These are phyloP conservation scores for Kazachstania taianensis DNA, from an alignment of 805 yeast species.

Conservation along the genomic window DNA sequence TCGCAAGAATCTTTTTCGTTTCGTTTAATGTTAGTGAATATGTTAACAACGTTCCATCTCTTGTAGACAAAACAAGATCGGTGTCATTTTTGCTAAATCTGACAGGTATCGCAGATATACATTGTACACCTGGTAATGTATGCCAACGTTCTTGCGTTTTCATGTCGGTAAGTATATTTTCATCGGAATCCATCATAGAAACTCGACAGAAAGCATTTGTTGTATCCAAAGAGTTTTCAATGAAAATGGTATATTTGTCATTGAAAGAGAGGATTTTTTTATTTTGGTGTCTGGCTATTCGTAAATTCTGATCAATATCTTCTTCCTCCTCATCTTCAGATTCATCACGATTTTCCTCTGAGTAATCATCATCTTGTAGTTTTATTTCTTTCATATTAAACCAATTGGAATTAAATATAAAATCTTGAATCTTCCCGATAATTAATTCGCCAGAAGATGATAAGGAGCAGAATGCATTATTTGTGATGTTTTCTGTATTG, in stretches of 20 bases:
- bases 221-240: slow-evolving; percentile 4
- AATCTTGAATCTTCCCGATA: slow-evolving; percentile 21
- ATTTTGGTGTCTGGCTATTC: slow-evolving; percentile 7
- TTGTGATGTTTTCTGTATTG: slow-evolving; percentile 14
- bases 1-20: slow-evolving; percentile 17
- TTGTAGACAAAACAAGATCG: slow-evolving; percentile 40
- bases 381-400: slow-evolving; percentile 10
- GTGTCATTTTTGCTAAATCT: slow-evolving; percentile 19
- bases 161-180: not conserved
- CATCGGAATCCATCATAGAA: not conserved
- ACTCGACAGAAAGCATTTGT: not conserved
- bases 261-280: slow-evolving; percentile 6
- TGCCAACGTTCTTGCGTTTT: not conserved
- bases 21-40: slow-evolving; percentile 9
- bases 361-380: slow-evolving; percentile 1
- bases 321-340: slow-evolving; percentile 9
- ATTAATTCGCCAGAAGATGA: slow-evolving; percentile 18
- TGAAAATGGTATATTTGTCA: slow-evolving; percentile 1
- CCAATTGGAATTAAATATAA: slow-evolving; percentile 16
- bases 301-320: slow-evolving; percentile 5
- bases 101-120: slow-evolving; percentile 13
- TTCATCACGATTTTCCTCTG: slow-evolving; percentile 3
- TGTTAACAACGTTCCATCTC: slow-evolving; percentile 11
- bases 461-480: slow-evolving; percentile 24
- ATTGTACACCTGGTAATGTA: not conserved